A percentile compares a stretch with the other conserved stretches of the same genome.
Evolutionary conservation across 176 grass and related monocot genomes (phyloP).

Genomic region (maize (Zea mays)): Zm-B73-REFERENCE-NAM-5.0 NC_050098.1:192476001-192476500

Average conservation of each 20-base stretch:
- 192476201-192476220: neutral
- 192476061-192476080: neutral
- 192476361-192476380: neutral
- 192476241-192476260: neutral
- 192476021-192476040: slow-evolving; percentile 22
- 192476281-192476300: neutral
- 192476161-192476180: neutral
- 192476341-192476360: neutral
- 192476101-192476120: neutral
- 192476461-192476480: neutral
- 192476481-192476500: slow-evolving; percentile 14
- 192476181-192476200: neutral
- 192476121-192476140: neutral
- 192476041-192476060: neutral
- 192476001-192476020: slow-evolving; percentile 2
- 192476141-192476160: neutral
- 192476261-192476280: neutral
- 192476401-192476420: neutral
- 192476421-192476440: slow-evolving; percentile 15
- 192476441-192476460: neutral
- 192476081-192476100: slow-evolving; percentile 1
- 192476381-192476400: neutral
- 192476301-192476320: slow-evolving; percentile 9
- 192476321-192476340: neutral
- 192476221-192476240: neutral